Conservation (phyloP, 441 rosid species). For the Gossypium gossypioides region DNA sequence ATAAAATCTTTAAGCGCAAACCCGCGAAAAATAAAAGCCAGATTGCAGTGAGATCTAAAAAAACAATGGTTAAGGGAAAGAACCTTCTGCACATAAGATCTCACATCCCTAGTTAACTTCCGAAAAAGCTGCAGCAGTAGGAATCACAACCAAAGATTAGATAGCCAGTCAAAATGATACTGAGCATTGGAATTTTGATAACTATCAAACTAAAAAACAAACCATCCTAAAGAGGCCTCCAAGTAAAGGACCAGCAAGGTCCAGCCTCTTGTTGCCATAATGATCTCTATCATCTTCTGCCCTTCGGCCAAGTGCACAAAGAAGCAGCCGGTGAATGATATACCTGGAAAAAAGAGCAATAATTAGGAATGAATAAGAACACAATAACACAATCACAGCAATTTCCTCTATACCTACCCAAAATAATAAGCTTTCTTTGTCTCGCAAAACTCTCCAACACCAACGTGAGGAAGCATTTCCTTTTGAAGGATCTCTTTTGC, state of each 20-base stretch:
- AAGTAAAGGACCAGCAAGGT: constrained; percentile 96
- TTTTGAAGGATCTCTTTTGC: constrained; percentile 94
- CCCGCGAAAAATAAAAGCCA: constrained; percentile 9
- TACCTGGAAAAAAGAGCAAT: constrained; percentile 39
- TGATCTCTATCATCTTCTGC: constrained; percentile 98
- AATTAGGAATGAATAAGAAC: constrained; percentile 7
- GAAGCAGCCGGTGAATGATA: constrained; percentile 84
- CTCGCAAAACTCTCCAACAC: constrained; percentile 81
- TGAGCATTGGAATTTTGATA: background rate
- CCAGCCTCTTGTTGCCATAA: constrained; percentile 97
- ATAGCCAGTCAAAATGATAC: background rate
- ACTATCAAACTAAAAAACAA: constrained; percentile 13
- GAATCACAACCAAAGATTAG: constrained; percentile 17
- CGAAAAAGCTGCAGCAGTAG: constrained; percentile 67
- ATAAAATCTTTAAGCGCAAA: constrained; percentile 9
- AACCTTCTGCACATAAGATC: constrained; percentile 91
- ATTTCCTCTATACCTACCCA: constrained; percentile 45
- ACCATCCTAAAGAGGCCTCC: constrained; percentile 98
- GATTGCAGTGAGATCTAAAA: background rate
- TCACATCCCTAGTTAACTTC: constrained; percentile 85
- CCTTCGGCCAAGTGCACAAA: constrained; percentile 89
- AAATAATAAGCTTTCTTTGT: constrained; percentile 92
- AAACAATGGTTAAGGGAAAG: constrained; percentile 14
- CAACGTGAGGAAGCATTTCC: constrained; percentile 99
- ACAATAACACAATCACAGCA: background rate